phyloP scores from a whole-genome alignment of 495 filamentous ascomycete species.

The Viridothelium virens region DNA sequence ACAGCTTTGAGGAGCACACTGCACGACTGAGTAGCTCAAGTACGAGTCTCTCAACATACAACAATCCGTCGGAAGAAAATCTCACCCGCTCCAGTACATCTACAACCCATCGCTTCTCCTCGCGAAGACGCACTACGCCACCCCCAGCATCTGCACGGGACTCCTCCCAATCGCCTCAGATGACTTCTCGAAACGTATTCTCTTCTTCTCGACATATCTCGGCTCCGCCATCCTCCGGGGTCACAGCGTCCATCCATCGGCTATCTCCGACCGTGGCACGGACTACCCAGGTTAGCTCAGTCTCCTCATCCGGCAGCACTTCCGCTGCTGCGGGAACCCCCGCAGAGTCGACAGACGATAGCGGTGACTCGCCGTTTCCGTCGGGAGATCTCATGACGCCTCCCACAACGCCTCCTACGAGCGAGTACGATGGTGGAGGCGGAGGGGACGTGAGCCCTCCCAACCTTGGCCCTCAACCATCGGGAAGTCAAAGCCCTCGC shows the following conservation, averaged over 20 bases:
- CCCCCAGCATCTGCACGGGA: constrained; percentile 12
- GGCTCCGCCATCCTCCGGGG: constrained; percentile 10
- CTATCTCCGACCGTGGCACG: constrained; percentile 20
- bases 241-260: neutral
- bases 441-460: constrained; percentile 8
- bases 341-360: constrained; percentile 31
- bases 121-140: constrained; percentile 19
- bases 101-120: constrained; percentile 26
- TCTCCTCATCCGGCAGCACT: constrained; percentile 10
- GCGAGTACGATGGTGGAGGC: constrained; percentile 22
- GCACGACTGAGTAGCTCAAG: constrained; percentile 14
- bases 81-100: constrained; percentile 25
- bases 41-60: constrained; percentile 19
- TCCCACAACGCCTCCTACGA: constrained; percentile 34
- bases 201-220: constrained; percentile 8
- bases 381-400: constrained; percentile 33
- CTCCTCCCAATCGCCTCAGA: neutral
- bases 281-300: constrained; percentile 1
- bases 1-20: constrained; percentile 37
- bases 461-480: neutral
- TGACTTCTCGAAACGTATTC: neutral
- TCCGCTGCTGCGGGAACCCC: constrained; percentile 23
- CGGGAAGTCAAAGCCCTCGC: constrained; percentile 17
- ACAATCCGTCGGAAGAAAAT: constrained; percentile 24
- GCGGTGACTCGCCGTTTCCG: constrained; percentile 26